phyloP scores from a whole-genome alignment of 1,284 basidiomycete genomes.

The Rhodotorula sp. region DNA sequence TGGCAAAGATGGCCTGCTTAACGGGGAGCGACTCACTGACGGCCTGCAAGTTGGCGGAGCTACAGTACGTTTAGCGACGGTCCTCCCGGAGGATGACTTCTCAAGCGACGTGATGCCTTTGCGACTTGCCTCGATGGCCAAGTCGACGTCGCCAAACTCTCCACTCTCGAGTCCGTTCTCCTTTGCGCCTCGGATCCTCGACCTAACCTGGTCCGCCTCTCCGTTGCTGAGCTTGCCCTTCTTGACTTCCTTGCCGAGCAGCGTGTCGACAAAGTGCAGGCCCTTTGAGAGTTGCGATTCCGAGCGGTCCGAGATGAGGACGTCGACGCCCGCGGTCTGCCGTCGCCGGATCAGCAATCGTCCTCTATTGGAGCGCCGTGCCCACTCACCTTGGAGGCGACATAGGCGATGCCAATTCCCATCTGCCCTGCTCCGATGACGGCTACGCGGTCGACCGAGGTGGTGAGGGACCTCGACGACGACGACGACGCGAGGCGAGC shows the following conservation, averaged over 20 bases:
- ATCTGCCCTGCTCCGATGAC: conserved; percentile 62
- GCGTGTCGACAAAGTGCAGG: conserved; percentile 66
- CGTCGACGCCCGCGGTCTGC: conserved; percentile 64
- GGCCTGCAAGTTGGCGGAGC: conserved; percentile 57
- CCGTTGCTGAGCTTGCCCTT: conserved; percentile 72
- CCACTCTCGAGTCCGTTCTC: conserved; percentile 56
- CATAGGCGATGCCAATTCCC: conserved; percentile 78
- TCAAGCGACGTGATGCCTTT: no score
- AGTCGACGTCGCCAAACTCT: conserved; percentile 68
- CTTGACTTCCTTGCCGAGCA: conserved; percentile 80
- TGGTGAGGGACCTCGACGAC: not conserved
- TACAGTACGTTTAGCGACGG: not conserved
- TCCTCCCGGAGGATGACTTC: no score
- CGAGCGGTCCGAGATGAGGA: conserved; percentile 69
- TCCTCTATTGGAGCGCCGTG: conserved; percentile 12
- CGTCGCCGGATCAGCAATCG: not conserved
- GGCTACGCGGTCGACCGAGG: conserved; percentile 9
- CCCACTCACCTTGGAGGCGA: conserved; percentile 64
- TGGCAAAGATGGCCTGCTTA: conserved; percentile 75
- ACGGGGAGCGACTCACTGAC: conserved; percentile 80
- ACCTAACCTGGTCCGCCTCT: conserved; percentile 70
- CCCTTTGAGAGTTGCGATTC: conserved; percentile 67
- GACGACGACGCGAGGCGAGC: not conserved
- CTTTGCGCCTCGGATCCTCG: conserved; percentile 61
- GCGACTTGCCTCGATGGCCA: conserved; percentile 76